phyloP scores from a whole-genome alignment of 768 basidiomycete species.

The Mycena olivaceomarginata region DNA sequence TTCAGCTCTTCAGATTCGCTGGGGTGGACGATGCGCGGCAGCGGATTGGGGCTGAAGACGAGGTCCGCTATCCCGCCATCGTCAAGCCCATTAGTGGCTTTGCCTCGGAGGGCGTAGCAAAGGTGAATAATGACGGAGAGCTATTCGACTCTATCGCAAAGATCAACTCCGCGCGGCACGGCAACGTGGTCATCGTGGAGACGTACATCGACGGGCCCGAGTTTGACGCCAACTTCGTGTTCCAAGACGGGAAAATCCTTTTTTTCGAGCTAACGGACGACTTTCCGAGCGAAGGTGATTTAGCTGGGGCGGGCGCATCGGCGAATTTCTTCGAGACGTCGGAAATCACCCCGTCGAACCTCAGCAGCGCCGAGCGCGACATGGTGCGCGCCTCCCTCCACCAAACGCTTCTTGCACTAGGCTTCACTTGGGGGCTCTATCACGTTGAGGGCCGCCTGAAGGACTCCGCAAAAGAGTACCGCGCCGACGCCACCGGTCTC shows the following conservation, averaged over 20 bases:
- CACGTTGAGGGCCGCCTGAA: slow-evolving; percentile 34
- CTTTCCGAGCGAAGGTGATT: slow-evolving; percentile 29
- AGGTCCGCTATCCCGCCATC: slow-evolving; percentile 26
- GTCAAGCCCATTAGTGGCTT: slow-evolving; percentile 27
- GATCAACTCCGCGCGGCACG: slow-evolving; percentile 24
- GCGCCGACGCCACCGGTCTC: slow-evolving; percentile 8
- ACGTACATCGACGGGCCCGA: slow-evolving; percentile 33
- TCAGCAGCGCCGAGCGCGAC: slow-evolving; percentile 15
- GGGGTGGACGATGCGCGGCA: slow-evolving; percentile 11
- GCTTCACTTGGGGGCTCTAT: slow-evolving; percentile 33
- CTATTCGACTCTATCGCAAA: slow-evolving; percentile 11
- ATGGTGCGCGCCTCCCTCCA: slow-evolving; percentile 13
- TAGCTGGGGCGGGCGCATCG: background rate
- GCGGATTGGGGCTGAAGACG: background rate
- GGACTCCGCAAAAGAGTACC: slow-evolving; percentile 31
- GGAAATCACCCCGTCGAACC: slow-evolving; percentile 29
- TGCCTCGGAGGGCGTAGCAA: slow-evolving; percentile 29
- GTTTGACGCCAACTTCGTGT: slow-evolving; percentile 32
- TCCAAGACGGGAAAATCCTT: slow-evolving; percentile 18
- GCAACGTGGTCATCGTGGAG: slow-evolving; percentile 25
- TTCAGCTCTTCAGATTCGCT: slow-evolving; percentile 1
- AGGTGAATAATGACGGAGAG: slow-evolving; percentile 13
- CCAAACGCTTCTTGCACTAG: slow-evolving; percentile 22
- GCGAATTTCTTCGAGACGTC: slow-evolving; percentile 32
- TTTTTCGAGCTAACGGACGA: slow-evolving; percentile 30